Base-by-base conservation (phyloP, 495 filamentous ascomycete species). In the Hypoxylon fragiforme region DNA sequence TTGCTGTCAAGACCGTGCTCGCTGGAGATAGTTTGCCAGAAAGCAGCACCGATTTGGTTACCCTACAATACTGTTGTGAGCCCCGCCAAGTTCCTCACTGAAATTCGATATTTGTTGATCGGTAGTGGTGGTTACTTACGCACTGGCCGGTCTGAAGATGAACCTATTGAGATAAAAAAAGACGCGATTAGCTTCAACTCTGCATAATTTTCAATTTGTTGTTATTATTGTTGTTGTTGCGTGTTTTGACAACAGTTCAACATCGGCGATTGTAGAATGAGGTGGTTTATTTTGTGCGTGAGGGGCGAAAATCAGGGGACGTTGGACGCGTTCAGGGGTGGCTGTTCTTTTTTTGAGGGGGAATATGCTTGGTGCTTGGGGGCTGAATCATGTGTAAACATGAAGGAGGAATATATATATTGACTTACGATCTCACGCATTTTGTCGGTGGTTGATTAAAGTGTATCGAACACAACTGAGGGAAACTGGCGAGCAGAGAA, bases 11-110 rank as follows among this genome's bases (percentile, higher is more conserved):
- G 91, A 68, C 94, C 94, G 80, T 99, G 94, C 82, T 99, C 94
- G 75, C 91, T 90, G 73, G 92, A 96, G 77, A 99, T 97, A 60
- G 79, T 91, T 77, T 99, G 94, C 75, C 95, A 98, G 86, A 98
- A 98, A 76, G 94, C 95, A 80, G 94, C 94, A 90, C 94, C 95
- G 67, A 97, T 96, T 89, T 98, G 94, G 89, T 98, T 97, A 85
- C 95, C 95, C 88, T 96, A 70, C 49, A 12, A 62, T 48, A 5
- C 54, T 44, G 58, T 38, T 65, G 60, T 75, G 52, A 71, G 69
- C 50, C 55, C 70, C 55, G 45, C 59, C 57, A 51, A 45, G 16
- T 46, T 45, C 31, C 19, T 24, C 26, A 66, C 69, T 62, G 4
- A 9, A 28, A 28, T 28, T 67, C 52, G 57, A 54, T 44, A 18